A percentile compares a stretch with the other conserved stretches of the same genome.
Conservation (phyloP, 2,329 filamentous ascomycete species). For the Colletotrichum tanaceti region DNA sequence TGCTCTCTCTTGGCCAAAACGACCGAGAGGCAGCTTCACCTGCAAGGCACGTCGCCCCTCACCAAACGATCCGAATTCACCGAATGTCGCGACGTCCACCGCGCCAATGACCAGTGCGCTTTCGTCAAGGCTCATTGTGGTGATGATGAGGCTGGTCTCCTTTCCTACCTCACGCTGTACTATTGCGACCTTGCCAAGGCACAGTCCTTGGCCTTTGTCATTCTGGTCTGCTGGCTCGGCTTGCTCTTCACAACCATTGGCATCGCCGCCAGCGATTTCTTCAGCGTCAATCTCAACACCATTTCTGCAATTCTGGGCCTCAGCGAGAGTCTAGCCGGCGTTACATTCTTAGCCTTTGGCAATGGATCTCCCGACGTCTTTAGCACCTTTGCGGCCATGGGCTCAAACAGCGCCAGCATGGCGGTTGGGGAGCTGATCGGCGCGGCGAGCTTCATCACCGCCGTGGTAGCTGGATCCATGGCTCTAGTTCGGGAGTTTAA, state of each 20-base stretch:
- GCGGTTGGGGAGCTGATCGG: constrained; percentile 95
- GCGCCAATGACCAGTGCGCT: constrained; percentile 82
- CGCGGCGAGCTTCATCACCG: constrained; percentile 94
- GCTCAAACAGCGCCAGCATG: constrained; percentile 95
- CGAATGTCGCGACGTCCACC: constrained; percentile 84
- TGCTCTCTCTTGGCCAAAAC: constrained; percentile 54
- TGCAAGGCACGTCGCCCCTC: constrained; percentile 42
- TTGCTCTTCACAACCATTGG: constrained; percentile 96
- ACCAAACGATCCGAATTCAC: constrained; percentile 46
- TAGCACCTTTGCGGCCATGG: constrained; percentile 98
- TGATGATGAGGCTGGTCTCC: constrained; percentile 88
- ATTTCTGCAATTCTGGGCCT: constrained; percentile 89
- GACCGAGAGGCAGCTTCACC: constrained; percentile 33
- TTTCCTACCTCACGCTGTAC: constrained; percentile 90
- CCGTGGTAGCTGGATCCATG: constrained; percentile 97
- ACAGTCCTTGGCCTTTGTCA: constrained; percentile 80
- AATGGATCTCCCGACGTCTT: constrained; percentile 99
- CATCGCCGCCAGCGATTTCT: constrained; percentile 97
- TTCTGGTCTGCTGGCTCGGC: constrained; percentile 85
- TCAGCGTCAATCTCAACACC: constrained; percentile 95
- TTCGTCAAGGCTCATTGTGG: constrained; percentile 85
- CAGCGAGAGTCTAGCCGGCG: constrained; percentile 95
- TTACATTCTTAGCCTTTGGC: constrained; percentile 95
- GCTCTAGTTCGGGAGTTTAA: constrained; percentile 94
- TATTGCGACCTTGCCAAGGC: constrained; percentile 80